Evolutionary conservation across 768 basidiomycete genomes (phyloP), one percentile per base, ranked within the genome.

Genomic region (Mycena polygramma): DNA sequence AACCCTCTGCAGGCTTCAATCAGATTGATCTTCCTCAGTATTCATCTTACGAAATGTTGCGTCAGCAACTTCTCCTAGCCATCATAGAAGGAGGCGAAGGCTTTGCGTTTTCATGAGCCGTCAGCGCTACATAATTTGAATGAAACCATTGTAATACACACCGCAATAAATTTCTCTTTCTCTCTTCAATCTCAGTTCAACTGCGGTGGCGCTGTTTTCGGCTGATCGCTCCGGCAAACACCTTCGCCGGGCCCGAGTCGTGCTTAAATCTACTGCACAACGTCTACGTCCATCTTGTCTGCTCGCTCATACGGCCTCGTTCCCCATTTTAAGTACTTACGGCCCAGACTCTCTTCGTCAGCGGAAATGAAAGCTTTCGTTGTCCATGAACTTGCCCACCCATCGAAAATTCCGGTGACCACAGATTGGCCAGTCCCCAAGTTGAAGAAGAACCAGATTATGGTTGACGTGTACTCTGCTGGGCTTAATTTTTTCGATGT

Each of bases 51-150:
- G 98, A 99, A 79, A 96, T 96, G 88, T 88, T 99, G 71, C 90
- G 98, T 35, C 93, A 94, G 72, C 95, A 95, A 79, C 80, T 99
- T 45, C 81, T 97, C 63, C 85, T 97, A 72, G 95, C 97, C 43
- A 97, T 99, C 77, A 96, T 94, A 75, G 98, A 99, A 80, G 97
- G 96, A 59, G 95, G 94, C 24, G 95, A 97, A 83, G 95, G 95
- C 52, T 99, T 99, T 80, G 97, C 95, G 15, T 73, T 73, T 57
- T 73, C 72, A 59, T 73, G 49, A 73, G 17, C 55, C 48, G 8
- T 57, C 57, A 46, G 57, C 51, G 35, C 66, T 67, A 63, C 62
- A 30, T 62, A 43, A 46, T 63, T 68, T 67, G 65, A 69, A 69
- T 53, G 62, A 58, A 73, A 58, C 10, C 65, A 73, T 59, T 70